phyloP scores from a whole-genome alignment of 2,329 filamentous ascomycete species.

The Xylaria sp. region DNA sequence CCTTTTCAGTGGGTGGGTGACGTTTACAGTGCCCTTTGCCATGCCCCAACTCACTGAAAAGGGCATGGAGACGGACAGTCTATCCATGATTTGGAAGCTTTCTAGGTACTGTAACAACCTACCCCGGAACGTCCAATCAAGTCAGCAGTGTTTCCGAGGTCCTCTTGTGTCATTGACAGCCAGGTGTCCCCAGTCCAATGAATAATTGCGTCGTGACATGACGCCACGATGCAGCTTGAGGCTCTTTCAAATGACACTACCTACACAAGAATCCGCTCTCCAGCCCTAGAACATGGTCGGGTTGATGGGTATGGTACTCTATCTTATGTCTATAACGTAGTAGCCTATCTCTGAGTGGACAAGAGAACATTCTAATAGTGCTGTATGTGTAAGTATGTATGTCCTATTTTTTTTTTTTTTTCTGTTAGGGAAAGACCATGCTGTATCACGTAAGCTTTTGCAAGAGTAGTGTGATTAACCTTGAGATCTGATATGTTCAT shows the following conservation, averaged over 20 bases:
- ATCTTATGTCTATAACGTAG: no score
- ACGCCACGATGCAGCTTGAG: conserved; percentile 13
- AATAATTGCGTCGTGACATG: conserved; percentile 5
- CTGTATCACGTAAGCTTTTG: no score
- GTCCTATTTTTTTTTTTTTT: no score
- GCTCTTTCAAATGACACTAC: not conserved
- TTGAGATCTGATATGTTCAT: no score
- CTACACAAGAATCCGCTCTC: not conserved
- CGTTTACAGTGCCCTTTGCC: conserved; percentile 16
- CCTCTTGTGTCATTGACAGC: not conserved
- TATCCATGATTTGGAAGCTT: no score
- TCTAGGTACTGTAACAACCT: not conserved
- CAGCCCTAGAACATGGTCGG: not conserved
- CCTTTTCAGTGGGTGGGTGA: conserved; percentile 19
- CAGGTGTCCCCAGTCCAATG: not conserved
- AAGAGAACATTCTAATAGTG: no score
- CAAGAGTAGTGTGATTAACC: no score
- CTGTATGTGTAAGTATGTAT: no score
- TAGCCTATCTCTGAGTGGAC: no score
- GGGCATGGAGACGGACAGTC: not conserved
- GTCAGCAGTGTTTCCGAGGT: not conserved
- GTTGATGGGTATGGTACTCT: no score
- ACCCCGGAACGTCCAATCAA: not conserved
- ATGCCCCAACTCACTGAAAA: no score
- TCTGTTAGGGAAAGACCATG: no score